Base-by-base conservation (phyloP, 2,329 filamentous ascomycete genomes). In the Cercospora nicotianae region DNA sequence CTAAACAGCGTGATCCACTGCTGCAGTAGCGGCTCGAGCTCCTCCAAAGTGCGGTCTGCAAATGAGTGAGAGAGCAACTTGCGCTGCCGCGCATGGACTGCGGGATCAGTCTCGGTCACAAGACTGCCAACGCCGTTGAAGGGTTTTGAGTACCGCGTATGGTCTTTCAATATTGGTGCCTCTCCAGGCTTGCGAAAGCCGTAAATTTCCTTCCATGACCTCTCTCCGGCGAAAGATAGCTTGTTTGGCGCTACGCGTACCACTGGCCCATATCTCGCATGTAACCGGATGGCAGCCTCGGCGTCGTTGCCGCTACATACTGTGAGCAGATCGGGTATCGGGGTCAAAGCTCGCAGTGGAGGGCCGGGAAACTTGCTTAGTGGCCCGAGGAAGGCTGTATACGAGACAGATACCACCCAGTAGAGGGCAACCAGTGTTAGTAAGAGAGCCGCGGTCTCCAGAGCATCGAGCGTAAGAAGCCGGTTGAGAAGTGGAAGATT, bases 221-320 rank as follows among this genome's bases (percentile, higher is more conserved):
- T 36, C 7, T 63, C 69, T 9, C 55, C 65, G 51, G 74, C 76
- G 68, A 79, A 79, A 28, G 75, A 78, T 2, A 83, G 68, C 20
- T 80, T 73, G 55, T 78, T 76, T 0, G 82, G 82, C 0, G 75
- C 74, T n/a, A 81, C 75, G 0, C 81, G 77, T n/a, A 83, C 78
- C 3, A 80, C 72, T 5, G 70, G 69, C 1, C 80, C 80, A 67
- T 81, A 80, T 36, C 74, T 69, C 3, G 72, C 30, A 66, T 82
- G 80, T 1, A 81, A 69, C 7, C n/a, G 20, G 9, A 31, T n/a
- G 6, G 13, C 39, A 8, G 28, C 51, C 3, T 9, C 7, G 20
- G 10, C 36, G 23, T 23, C 59, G 10, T 45, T n/a, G 26, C 64
- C 64, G 16, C n/a, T 30, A 3, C 58, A 12, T 6, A 58, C 28